phyloP scores from a whole-genome alignment of 768 basidiomycete genomes.

The Collybiopsis confluens region DNA sequence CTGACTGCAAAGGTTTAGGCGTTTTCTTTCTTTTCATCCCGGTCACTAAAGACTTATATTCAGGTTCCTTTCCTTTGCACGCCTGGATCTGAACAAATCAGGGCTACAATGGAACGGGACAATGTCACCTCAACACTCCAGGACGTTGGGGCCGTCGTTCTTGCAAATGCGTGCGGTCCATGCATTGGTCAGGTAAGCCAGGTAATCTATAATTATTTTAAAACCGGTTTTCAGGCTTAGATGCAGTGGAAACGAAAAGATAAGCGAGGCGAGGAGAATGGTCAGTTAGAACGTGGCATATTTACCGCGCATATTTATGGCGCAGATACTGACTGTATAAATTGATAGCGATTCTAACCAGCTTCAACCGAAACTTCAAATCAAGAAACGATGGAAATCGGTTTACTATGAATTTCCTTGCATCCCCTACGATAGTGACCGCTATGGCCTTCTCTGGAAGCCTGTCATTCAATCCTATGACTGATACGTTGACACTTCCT shows the following conservation, averaged over 20 bases:
- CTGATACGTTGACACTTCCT: conserved; percentile 62
- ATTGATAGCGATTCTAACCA: conserved; percentile 86
- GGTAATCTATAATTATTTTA: not conserved
- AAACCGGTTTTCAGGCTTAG: conserved; percentile 4
- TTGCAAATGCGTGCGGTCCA: conserved; percentile 98
- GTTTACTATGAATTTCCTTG: conserved; percentile 95
- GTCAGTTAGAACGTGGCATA: conserved; percentile 35
- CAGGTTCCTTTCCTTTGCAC: conserved; percentile 85
- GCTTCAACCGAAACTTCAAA: conserved; percentile 89
- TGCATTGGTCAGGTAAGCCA: conserved; percentile 86
- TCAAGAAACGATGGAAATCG: conserved; percentile 96
- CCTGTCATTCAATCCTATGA: conserved; percentile 90
- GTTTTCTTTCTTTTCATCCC: conserved; percentile 15
- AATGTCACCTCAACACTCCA: conserved; percentile 76
- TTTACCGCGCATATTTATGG: too few relatives aligned
- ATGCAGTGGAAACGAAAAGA: conserved; percentile 89
- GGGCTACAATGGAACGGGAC: conserved; percentile 96
- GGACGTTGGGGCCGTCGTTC: conserved; percentile 87
- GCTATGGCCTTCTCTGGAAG: conserved; percentile 96
- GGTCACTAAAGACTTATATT: not conserved
- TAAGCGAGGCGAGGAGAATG: conserved; percentile 86
- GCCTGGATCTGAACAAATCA: conserved; percentile 92
- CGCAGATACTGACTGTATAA: too few relatives aligned
- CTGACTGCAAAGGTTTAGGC: conserved; percentile 63
- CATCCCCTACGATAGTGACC: conserved; percentile 94